These are phyloP conservation scores for Amauroascus niger DNA, from an alignment of 2,329 filamentous ascomycete genomes.

Conservation along the genomic window DNA sequence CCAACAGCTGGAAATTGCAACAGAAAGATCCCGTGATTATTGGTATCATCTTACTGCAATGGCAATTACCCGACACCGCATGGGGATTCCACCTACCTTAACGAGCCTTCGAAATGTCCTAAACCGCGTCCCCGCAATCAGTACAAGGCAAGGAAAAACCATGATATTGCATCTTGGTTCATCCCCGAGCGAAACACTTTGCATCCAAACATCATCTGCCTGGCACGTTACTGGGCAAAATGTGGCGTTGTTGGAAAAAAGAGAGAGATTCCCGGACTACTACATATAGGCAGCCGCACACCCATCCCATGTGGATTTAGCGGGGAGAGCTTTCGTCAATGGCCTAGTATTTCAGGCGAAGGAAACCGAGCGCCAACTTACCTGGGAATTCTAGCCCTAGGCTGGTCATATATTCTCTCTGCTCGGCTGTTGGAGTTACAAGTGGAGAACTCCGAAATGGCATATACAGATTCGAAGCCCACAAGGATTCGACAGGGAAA, in stretches of 20 bases:
- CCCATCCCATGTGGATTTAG: conserved; percentile 2
- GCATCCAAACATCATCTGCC: conserved; percentile 6
- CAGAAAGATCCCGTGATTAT: conserved; percentile 8
- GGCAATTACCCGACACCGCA: conserved; percentile 7
- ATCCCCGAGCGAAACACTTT: conserved; percentile 8
- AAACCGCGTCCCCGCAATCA: conserved; percentile 6
- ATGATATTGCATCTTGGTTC: conserved; percentile 6
- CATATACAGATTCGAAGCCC: conserved; percentile 2
- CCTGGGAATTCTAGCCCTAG: conserved; percentile 7
- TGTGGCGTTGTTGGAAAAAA: conserved; percentile 7
- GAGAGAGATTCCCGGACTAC: conserved; percentile 3
- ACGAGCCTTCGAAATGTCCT: conserved; percentile 5
- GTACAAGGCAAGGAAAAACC: conserved; percentile 4
- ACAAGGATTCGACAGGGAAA: neutral
- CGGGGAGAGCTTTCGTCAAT: conserved; percentile 10
- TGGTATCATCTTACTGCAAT: conserved; percentile 10
- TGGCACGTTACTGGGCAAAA: conserved; percentile 5
- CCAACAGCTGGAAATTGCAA: conserved; percentile 10
- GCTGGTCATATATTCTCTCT: conserved; percentile 11
- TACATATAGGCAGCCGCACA: conserved; percentile 4
- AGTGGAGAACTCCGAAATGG: neutral
- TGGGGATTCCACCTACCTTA: neutral
- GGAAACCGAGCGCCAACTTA: conserved; percentile 5
- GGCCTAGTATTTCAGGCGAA: conserved; percentile 3
- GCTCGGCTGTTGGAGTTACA: conserved; percentile 8